Evolutionary conservation across 208 protist genomes (phyloP).

Genomic region (Trypanosoma boissoni): DNA sequence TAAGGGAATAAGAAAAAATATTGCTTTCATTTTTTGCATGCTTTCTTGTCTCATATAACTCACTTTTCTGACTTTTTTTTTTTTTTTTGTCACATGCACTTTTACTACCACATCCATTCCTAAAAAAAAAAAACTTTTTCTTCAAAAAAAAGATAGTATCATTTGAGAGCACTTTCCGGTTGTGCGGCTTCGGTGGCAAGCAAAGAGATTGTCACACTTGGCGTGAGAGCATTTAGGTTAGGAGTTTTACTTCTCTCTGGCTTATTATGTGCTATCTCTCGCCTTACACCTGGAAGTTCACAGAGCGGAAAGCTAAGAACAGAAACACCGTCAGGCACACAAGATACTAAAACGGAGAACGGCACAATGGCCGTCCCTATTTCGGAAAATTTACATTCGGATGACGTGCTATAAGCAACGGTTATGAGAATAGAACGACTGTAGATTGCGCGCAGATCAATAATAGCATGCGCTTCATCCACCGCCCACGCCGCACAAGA

Average conservation of each 20-base stretch:
- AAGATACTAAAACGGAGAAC: conserved; percentile 19
- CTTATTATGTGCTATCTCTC: neutral
- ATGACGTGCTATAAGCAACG: neutral
- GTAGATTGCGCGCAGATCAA: conserved; percentile 31
- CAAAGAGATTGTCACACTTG: conserved; percentile 45
- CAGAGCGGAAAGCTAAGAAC: conserved; percentile 20
- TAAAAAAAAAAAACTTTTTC: too few relatives aligned
- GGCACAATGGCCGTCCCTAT: conserved; percentile 20
- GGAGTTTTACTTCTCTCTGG: neutral
- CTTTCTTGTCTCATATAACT: too few relatives aligned
- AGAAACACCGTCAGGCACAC: conserved; percentile 13
- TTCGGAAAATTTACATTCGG: neutral
- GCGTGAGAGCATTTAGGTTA: conserved; percentile 6
- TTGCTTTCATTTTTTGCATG: too few relatives aligned
- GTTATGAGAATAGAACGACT: conserved; percentile 10
- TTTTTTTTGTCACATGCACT: too few relatives aligned
- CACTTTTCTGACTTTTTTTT: too few relatives aligned
- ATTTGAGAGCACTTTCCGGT: neutral
- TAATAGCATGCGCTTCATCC: conserved; percentile 35
- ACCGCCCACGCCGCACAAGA: conserved; percentile 42
- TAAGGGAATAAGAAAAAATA: too few relatives aligned
- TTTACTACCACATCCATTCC: too few relatives aligned
- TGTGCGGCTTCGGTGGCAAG: conserved; percentile 26
- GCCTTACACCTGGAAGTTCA: neutral
- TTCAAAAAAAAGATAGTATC: conserved; percentile 20